Percentiles rank a stretch among this genome's conserved stretches.
phyloP scores from a whole-genome alignment of 2,329 filamentous ascomycete species.

The Neopestalotiopsis clavispora region DNA sequence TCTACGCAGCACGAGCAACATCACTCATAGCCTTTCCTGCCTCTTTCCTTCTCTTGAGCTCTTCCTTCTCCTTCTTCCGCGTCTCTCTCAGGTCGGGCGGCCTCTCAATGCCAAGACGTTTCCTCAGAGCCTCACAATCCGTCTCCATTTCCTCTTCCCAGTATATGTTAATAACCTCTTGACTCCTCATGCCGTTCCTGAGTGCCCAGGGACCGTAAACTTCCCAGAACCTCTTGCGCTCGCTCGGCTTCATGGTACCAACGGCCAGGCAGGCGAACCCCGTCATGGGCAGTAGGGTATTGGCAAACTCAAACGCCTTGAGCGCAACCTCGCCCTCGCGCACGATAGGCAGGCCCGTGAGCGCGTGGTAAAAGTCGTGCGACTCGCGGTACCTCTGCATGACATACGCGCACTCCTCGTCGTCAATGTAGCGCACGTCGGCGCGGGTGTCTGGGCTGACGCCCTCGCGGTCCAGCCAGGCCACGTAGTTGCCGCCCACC shows the following conservation, averaged over 20 bases:
- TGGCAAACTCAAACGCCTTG: slow-evolving; percentile 97
- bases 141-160: slow-evolving; percentile 95
- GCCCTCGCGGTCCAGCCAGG: slow-evolving; percentile 92
- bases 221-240: slow-evolving; percentile 74
- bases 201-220: slow-evolving; percentile 92
- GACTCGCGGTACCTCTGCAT: slow-evolving; percentile 98
- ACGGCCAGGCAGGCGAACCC: slow-evolving; percentile 85
- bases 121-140: slow-evolving; percentile 77
- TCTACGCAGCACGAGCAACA: background rate
- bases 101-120: slow-evolving; percentile 80
- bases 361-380: slow-evolving; percentile 96
- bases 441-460: slow-evolving; percentile 90
- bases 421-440: slow-evolving; percentile 86
- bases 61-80: slow-evolving; percentile 70
- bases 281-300: slow-evolving; percentile 94
- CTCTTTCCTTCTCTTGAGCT: slow-evolving; percentile 69
- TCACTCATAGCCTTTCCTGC: slow-evolving; percentile 22
- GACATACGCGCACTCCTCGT: slow-evolving; percentile 95
- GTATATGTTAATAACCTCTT: slow-evolving; percentile 92
- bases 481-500: slow-evolving; percentile 81
- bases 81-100: slow-evolving; percentile 86
- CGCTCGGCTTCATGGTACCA: slow-evolving; percentile 81
- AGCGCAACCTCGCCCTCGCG: slow-evolving; percentile 97
- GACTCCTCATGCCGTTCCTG: slow-evolving; percentile 74
- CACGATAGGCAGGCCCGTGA: slow-evolving; percentile 88